Conservation (phyloP, 768 basidiomycete species). For the Agrocybe chaxingu region DNA sequence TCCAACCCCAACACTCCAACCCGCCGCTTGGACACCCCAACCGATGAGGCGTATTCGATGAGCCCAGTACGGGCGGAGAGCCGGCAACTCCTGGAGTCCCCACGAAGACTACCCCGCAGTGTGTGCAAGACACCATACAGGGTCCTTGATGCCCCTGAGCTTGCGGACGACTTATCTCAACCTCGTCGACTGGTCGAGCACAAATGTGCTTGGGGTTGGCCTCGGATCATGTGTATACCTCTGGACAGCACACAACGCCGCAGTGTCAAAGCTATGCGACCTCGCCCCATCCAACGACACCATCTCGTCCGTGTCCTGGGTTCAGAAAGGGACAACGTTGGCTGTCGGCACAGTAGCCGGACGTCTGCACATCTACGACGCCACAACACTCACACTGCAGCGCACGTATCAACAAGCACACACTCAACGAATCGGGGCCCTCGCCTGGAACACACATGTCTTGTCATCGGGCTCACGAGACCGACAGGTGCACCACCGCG, state of each 20-base stretch:
- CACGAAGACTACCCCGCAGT: constrained; percentile 73
- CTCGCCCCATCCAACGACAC: constrained; percentile 63
- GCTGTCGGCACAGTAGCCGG: constrained; percentile 94
- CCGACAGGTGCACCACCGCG: constrained; percentile 86
- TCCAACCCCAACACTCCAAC: constrained; percentile 58
- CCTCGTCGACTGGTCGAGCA: constrained; percentile 94
- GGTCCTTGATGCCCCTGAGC: constrained; percentile 94
- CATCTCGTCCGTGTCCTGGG: constrained; percentile 91
- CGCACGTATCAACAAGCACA: constrained; percentile 88
- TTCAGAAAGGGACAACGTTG: constrained; percentile 84
- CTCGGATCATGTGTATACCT: constrained; percentile 91
- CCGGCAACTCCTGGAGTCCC: constrained; percentile 79
- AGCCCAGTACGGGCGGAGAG: constrained; percentile 85
- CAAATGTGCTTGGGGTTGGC: constrained; percentile 93
- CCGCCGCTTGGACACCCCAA: constrained; percentile 73
- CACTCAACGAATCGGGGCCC: constrained; percentile 82
- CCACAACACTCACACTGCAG: constrained; percentile 65
- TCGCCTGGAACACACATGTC: constrained; percentile 91
- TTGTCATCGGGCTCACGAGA: constrained; percentile 91
- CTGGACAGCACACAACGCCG: constrained; percentile 94
- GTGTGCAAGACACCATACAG: constrained; percentile 96
- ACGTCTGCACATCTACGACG: constrained; percentile 91
- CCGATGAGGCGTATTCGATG: constrained; percentile 86
- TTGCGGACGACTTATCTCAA: constrained; percentile 99
- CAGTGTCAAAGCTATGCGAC: constrained; percentile 90